A percentile compares a stretch with the other conserved stretches of the same genome.
These are phyloP conservation scores for Phyllostachys edulis DNA, from an alignment of 176 grass and related monocot genomes.

Conservation along the genomic window DNA sequence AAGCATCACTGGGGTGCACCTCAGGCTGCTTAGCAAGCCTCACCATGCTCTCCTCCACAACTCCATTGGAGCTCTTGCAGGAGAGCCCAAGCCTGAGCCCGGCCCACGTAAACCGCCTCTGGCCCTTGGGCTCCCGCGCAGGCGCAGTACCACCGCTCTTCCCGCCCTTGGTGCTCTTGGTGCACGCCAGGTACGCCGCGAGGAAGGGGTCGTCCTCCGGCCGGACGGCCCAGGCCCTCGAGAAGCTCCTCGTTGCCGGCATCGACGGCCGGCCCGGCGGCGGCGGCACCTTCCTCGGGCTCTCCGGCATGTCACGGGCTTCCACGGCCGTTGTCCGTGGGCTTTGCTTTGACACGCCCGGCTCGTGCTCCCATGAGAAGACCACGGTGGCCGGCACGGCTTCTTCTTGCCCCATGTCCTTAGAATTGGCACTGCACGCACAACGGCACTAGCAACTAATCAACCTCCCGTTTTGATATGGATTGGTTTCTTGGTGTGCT, in stretches of 20 bases:
- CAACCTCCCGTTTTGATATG: background rate
- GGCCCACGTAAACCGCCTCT: conserved; percentile 26
- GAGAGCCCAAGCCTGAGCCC: conserved; percentile 34
- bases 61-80: conserved; percentile 44
- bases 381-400: conserved; percentile 28
- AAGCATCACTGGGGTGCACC: conserved; percentile 29
- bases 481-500: background rate
- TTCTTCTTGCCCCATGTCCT: conserved; percentile 39
- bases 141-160: background rate
- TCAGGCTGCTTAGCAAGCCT: conserved; percentile 40
- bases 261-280: conserved; percentile 22
- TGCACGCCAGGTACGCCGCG: conserved; percentile 81
- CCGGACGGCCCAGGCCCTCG: conserved; percentile 10
- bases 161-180: conserved; percentile 29
- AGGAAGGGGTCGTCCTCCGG: conserved; percentile 84
- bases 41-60: conserved; percentile 51
- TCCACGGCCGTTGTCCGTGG: background rate
- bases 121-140: background rate
- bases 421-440: background rate
- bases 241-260: background rate
- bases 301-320: background rate
- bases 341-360: conserved; percentile 35
- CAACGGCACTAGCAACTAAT: background rate
- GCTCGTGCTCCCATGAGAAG: conserved; percentile 62
- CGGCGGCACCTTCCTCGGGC: conserved; percentile 38